Evolutionary conservation across 2,329 filamentous ascomycete species (phyloP).

Genomic region (Zasmidium cellare): DNA sequence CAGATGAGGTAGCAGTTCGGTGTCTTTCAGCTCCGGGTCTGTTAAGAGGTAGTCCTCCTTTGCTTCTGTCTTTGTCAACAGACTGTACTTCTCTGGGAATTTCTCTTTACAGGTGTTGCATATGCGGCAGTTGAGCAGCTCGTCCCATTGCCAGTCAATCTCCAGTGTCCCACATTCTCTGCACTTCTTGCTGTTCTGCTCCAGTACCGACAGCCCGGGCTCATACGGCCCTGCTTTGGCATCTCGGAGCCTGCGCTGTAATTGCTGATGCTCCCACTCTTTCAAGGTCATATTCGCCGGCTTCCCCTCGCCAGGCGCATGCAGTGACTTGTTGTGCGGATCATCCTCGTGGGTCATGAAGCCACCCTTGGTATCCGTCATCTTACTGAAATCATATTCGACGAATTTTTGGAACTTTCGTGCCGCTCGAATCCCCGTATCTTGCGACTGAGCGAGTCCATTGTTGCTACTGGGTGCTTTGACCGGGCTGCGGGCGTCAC

Average conservation of each 20-base stretch:
- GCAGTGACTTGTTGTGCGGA: slow-evolving; percentile 78
- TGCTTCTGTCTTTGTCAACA: slow-evolving; percentile 95
- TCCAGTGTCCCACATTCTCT: slow-evolving; percentile 80
- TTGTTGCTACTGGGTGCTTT: slow-evolving; percentile 37
- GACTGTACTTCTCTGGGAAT: slow-evolving; percentile 85
- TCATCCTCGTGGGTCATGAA: slow-evolving; percentile 92
- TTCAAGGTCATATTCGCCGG: slow-evolving; percentile 85
- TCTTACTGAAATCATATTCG: slow-evolving; percentile 96
- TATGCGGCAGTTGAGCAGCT: slow-evolving; percentile 72
- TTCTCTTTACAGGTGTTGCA: slow-evolving; percentile 88
- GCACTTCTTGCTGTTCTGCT: slow-evolving; percentile 67
- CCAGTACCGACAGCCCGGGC: slow-evolving; percentile 77
- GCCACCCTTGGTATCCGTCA: slow-evolving; percentile 96
- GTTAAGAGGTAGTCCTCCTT: slow-evolving; percentile 94
- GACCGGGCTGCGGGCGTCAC: slow-evolving; percentile 59
- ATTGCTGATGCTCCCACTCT: slow-evolving; percentile 85
- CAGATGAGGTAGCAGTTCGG: slow-evolving; percentile 81
- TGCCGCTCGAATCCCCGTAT: slow-evolving; percentile 67
- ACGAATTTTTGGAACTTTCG: slow-evolving; percentile 92
- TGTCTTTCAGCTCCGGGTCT: slow-evolving; percentile 89
- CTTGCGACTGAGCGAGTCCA: slow-evolving; percentile 37
- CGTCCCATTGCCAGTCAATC: slow-evolving; percentile 94
- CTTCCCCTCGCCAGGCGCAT: slow-evolving; percentile 60
- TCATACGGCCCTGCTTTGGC: slow-evolving; percentile 82
- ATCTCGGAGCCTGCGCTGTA: slow-evolving; percentile 70